Conservation (phyloP, 2,329 filamentous ascomycete species). For the Ophiostoma himal-ulmi region DNA sequence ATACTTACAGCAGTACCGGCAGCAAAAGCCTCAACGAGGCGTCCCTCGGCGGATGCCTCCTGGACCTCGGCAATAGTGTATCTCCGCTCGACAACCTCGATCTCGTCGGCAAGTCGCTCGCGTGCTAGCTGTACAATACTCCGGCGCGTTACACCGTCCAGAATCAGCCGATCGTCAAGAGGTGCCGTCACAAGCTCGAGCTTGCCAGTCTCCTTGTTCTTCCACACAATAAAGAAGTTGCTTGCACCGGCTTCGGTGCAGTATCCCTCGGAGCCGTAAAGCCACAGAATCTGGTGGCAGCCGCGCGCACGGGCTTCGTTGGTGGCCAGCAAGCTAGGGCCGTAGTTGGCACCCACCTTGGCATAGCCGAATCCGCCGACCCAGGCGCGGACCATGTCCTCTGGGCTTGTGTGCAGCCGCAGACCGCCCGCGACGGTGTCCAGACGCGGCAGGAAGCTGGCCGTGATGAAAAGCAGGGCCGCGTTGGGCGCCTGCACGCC, state of each 20-base stretch:
- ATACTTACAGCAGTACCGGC: conserved; percentile 73
- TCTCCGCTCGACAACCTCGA: conserved; percentile 72
- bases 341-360: conserved; percentile 92
- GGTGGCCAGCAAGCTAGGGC: conserved; percentile 73
- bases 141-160: conserved; percentile 81
- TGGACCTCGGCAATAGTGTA: conserved; percentile 76
- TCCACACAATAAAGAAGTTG: conserved; percentile 88
- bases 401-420: conserved; percentile 69
- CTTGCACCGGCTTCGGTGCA: conserved; percentile 89
- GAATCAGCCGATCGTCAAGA: conserved; percentile 73
- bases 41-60: conserved; percentile 65
- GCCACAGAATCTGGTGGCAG: conserved; percentile 89
- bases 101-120: conserved; percentile 51
- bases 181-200: conserved; percentile 76
- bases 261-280: conserved; percentile 69
- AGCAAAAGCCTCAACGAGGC: conserved; percentile 78
- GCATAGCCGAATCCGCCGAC: conserved; percentile 87
- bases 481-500: conserved; percentile 74
- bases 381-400: conserved; percentile 86
- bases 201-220: conserved; percentile 56
- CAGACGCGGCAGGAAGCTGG: conserved; percentile 55
- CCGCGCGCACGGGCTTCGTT: conserved; percentile 65
- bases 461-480: conserved; percentile 83
- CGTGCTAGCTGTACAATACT: conserved; percentile 69
- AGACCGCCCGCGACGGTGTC: conserved; percentile 52